Conservation (phyloP, 2,329 filamentous ascomycete genomes). For the Proliferodiscus dingleyae region DNA sequence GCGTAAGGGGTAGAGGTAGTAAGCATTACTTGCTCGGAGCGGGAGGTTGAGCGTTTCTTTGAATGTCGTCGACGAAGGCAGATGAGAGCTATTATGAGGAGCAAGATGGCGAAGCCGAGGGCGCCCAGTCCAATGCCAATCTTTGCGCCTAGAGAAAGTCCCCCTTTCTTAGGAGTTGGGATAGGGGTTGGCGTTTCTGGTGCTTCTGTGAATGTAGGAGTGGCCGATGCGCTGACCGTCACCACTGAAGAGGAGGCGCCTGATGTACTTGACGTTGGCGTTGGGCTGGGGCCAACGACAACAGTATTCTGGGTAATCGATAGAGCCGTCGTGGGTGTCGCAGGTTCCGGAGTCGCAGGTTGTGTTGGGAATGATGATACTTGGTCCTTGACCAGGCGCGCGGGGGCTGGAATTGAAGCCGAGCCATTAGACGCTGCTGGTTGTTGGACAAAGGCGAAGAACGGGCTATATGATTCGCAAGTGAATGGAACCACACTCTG, state of each 20-base stretch:
- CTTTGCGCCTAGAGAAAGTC: conserved; percentile 18
- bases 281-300: background rate
- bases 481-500: background rate
- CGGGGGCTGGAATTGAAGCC: background rate
- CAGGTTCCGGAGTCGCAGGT: background rate
- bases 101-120: conserved; percentile 12
- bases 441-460: background rate
- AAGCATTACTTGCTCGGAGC: conserved; percentile 18
- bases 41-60: conserved; percentile 2
- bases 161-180: conserved; percentile 1
- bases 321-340: background rate
- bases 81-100: conserved; percentile 18
- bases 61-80: conserved; percentile 19
- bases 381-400: background rate
- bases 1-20: too few relatives aligned
- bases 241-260: background rate
- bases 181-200: background rate
- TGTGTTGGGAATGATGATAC: background rate
- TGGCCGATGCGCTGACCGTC: background rate
- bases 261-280: background rate
- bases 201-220: background rate
- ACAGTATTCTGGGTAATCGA: background rate
- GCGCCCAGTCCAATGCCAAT: conserved; percentile 22
- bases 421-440: background rate
- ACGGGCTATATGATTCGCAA: background rate